phyloP scores from a whole-genome alignment of 257 asterid genomes.

The Scutellaria barbata region DNA sequence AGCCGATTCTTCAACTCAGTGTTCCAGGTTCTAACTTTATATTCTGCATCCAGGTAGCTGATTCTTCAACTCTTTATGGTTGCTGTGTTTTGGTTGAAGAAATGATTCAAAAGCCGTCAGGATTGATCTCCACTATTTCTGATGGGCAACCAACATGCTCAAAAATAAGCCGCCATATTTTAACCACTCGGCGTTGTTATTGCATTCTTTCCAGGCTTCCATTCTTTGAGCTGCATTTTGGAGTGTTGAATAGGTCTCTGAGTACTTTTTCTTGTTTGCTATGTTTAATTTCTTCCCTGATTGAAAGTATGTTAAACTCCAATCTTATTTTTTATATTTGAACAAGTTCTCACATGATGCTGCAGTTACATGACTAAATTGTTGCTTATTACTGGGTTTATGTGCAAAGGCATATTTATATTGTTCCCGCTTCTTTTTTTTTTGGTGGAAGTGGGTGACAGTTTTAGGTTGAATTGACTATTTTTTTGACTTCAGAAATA shows the following conservation, averaged over 20 bases:
- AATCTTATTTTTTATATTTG: background rate
- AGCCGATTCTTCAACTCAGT: conserved; percentile 15
- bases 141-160: conserved; percentile 62
- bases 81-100: conserved; percentile 98
- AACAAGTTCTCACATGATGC: conserved; percentile 14
- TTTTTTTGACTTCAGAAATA: background rate
- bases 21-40: conserved; percentile 24
- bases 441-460: background rate
- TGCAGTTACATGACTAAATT: conserved; percentile 22
- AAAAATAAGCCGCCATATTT: conserved; percentile 71
- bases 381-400: background rate
- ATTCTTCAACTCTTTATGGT: conserved; percentile 94
- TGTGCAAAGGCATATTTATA: conserved; percentile 21
- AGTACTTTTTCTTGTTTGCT: conserved; percentile 17
- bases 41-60: conserved; percentile 77
- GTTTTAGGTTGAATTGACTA: background rate
- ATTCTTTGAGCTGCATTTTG: conserved; percentile 93
- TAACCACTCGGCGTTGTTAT: conserved; percentile 94
- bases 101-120: conserved; percentile 86
- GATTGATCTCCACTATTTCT: conserved; percentile 80
- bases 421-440: background rate
- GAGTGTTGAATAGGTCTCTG: conserved; percentile 81
- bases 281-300: conserved; percentile 24
- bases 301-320: conserved; percentile 21
- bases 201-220: conserved; percentile 98